Base-by-base conservation (phyloP, 1,284 basidiomycete species). In the Schizopora paradoxa region DNA sequence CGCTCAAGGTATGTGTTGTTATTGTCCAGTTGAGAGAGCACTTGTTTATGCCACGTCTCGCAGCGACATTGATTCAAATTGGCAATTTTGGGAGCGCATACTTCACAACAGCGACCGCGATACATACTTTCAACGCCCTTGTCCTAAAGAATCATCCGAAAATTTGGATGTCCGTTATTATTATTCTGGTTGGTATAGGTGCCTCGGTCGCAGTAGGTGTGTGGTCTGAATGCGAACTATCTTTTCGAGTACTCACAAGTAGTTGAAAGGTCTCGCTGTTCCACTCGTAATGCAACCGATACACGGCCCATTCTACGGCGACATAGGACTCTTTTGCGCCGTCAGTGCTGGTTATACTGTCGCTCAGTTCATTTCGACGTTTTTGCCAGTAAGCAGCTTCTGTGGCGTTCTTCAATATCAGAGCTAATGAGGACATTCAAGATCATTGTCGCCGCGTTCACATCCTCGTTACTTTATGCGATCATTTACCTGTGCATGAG, bases 121-220 rank as follows among this genome's bases (percentile, higher is more conserved):
- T 83, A n/a, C 84, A 87, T 58, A 76, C 79, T 0, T 81, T 86
- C 65, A 73, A 69, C 53, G 76, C 79, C 14, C 66, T 86, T 33
- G 77, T 81, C 6, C 64, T 86, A 42, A 69, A 68, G 43, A 68
- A 67, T 49, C 71, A 71, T 25, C 74, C 77, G 51, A 72, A 76
- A 6, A 54, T 61, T 7, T 68, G 76, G 62, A 60, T 76, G 18
- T 75, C 71, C 50, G 57, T 61, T 2, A 58, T 61, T 5, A 62
- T 66, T 11, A 72, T 77, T 23, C 45, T 56, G n/a, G 39, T 72
- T 38, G 82, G 84, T 41, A 85, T 81, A 81, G 52, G 61, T 6
- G 48, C 67, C 21, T 65, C 80, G 14, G 50, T 68, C 10, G 48
- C 70, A 4, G 58, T 74, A 37, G 76, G 83, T 81, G 29, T 53